Percentiles rank a stretch among this genome's conserved stretches.
Evolutionary conservation across 2,329 filamentous ascomycete species (phyloP).

Genomic region (Apiospora malaysiana): DNA sequence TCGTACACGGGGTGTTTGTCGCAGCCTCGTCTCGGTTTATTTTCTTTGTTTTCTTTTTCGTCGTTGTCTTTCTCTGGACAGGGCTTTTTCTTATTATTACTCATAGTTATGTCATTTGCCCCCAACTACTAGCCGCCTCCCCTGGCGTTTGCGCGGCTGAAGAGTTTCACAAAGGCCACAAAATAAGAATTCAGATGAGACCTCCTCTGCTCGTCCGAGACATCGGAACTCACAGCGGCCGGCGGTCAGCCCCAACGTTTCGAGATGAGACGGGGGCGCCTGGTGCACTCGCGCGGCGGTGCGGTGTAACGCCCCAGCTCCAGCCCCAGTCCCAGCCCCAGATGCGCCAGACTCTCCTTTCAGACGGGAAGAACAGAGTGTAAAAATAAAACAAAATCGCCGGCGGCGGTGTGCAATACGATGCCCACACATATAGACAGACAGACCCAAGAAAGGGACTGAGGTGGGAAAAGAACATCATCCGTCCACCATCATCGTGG

Average conservation of each 20-base stretch:
- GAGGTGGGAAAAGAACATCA: not conserved
- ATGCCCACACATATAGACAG: not conserved
- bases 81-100: not conserved
- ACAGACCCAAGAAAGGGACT: not conserved
- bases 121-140: not conserved
- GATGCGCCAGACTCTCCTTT: not conserved
- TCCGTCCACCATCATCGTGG: not conserved
- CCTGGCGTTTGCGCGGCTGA: constrained; percentile 9
- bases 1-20: not conserved
- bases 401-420: not conserved
- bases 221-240: constrained; percentile 9
- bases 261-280: not conserved
- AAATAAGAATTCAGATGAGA: constrained; percentile 16
- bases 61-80: too few relatives aligned
- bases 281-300: not conserved
- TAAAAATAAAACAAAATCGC: not conserved
- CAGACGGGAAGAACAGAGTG: not conserved
- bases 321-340: not conserved
- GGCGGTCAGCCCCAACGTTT: constrained; percentile 12
- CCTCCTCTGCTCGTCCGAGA: constrained; percentile 17
- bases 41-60: not conserved
- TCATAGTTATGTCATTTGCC: not conserved
- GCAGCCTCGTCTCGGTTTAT: not conserved
- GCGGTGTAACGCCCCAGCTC: not conserved
- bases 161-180: constrained; percentile 8